Conservation (phyloP, 768 basidiomycete species). For the Crucibulum laeve region DNA sequence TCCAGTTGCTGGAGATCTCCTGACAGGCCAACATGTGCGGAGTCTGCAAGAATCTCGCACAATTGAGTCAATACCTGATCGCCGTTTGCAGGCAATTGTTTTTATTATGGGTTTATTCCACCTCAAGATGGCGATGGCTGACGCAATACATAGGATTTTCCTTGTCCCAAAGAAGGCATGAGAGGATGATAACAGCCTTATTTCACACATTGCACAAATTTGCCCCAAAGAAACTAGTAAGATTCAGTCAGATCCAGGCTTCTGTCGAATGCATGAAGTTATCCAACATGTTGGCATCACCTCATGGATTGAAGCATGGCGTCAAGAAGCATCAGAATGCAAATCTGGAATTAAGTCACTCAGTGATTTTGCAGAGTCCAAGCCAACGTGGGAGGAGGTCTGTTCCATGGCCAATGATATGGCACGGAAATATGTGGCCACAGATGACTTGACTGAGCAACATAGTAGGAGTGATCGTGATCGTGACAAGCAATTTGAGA, state of each 20-base stretch:
- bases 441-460: not conserved
- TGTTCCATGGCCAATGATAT: not conserved
- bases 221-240: not conserved
- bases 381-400: not conserved
- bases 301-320: not conserved
- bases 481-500: not conserved
- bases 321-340: not conserved
- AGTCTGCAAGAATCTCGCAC: conserved; percentile 15
- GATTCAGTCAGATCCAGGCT: not conserved
- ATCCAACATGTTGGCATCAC: conserved; percentile 9
- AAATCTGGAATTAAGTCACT: not conserved
- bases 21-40: conserved; percentile 17
- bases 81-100: conserved; percentile 23
- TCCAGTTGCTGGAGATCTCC: conserved; percentile 22
- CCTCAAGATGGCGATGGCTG: no score
- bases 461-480: not conserved
- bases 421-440: not conserved
- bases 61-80: conserved; percentile 22
- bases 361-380: not conserved
- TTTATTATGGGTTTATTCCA: conserved; percentile 29
- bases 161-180: not conserved
- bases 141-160: not conserved
- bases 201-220: not conserved
- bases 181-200: not conserved
- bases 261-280: conserved; percentile 22